A percentile compares a stretch with the other conserved stretches of the same genome.
phyloP scores from a whole-genome alignment of 2,329 filamentous ascomycete species.

The Aspergillus caelatus region DNA sequence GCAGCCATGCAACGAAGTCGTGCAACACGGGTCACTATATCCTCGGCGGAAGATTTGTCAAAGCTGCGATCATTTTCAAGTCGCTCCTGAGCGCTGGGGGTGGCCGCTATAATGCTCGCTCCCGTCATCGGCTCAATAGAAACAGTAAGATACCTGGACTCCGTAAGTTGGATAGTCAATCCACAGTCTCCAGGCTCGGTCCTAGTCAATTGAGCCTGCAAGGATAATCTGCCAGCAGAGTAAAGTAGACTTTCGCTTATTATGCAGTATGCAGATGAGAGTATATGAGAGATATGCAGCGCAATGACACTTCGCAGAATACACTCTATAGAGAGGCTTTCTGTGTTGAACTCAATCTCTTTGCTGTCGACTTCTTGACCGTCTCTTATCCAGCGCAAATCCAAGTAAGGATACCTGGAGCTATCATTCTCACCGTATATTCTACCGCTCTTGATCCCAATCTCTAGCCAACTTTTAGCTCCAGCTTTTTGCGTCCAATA shows the following conservation, averaged over 20 bases:
- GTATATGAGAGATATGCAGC: constrained; percentile 71
- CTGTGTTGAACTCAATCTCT: constrained; percentile 68
- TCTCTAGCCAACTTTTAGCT: constrained; percentile 85
- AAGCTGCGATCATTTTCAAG: constrained; percentile 69
- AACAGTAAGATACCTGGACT: constrained; percentile 62
- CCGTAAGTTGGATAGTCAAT: constrained; percentile 70
- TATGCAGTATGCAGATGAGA: constrained; percentile 67
- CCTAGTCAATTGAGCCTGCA: constrained; percentile 61
- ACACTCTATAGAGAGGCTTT: constrained; percentile 70
- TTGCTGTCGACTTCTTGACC: constrained; percentile 71
- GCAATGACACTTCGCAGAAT: constrained; percentile 76
- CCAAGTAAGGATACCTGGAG: constrained; percentile 36
- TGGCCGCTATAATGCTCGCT: constrained; percentile 70
- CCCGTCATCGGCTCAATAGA: constrained; percentile 79
- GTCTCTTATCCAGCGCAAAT: constrained; percentile 79
- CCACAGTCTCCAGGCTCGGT: constrained; percentile 68
- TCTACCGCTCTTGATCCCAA: constrained; percentile 63
- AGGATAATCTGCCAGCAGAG: constrained; percentile 58
- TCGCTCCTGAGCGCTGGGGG: constrained; percentile 57
- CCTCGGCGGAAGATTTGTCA: constrained; percentile 45
- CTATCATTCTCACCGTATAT: constrained; percentile 11
- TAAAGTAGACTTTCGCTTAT: constrained; percentile 65
- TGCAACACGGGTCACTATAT: constrained; percentile 41
- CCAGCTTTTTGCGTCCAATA: constrained; percentile 79
- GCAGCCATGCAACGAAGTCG: constrained; percentile 43